Percentiles rank a stretch among this genome's conserved stretches.
Conservation (phyloP, 1,284 basidiomycete genomes). For the Exsudoporus floridanus region DNA sequence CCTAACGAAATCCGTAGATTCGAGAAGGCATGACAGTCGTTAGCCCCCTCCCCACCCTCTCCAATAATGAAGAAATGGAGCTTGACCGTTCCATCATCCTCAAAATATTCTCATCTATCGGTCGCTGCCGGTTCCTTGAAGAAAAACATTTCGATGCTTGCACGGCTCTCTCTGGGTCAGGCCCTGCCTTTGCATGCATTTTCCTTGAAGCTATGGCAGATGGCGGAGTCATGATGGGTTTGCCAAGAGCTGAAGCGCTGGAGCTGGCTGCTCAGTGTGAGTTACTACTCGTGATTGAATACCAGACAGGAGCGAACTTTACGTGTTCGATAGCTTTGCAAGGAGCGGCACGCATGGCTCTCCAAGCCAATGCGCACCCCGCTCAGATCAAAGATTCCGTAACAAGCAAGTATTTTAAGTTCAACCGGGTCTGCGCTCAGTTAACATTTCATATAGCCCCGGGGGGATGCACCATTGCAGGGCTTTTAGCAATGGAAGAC, state of each 20-base stretch:
- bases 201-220: slow-evolving; percentile 99
- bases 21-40: slow-evolving; percentile 97
- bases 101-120: slow-evolving; percentile 94
- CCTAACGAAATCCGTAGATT: slow-evolving; percentile 55
- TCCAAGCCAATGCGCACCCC: slow-evolving; percentile 86
- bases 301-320: not conserved
- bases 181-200: slow-evolving; percentile 95
- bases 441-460: slow-evolving; percentile 61
- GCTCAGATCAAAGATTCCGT: slow-evolving; percentile 98
- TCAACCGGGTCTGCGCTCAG: not conserved
- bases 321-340: slow-evolving; percentile 71
- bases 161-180: slow-evolving; percentile 94
- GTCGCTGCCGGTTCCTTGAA: slow-evolving; percentile 89
- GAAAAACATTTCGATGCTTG: slow-evolving; percentile 99
- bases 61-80: slow-evolving; percentile 46
- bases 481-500: slow-evolving; percentile 92
- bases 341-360: slow-evolving; percentile 94
- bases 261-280: slow-evolving; percentile 95
- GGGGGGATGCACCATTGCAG: slow-evolving; percentile 98
- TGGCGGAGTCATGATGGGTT: slow-evolving; percentile 99
- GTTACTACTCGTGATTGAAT: slow-evolving; percentile 31
- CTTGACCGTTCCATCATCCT: slow-evolving; percentile 77
- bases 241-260: slow-evolving; percentile 90
- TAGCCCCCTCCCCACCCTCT: slow-evolving; percentile 60
- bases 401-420: slow-evolving; percentile 69